A percentile compares a stretch with the other conserved stretches of the same genome.
Evolutionary conservation across 345 rosid species (phyloP).

Genomic region (Gossypium mustelinum): DNA sequence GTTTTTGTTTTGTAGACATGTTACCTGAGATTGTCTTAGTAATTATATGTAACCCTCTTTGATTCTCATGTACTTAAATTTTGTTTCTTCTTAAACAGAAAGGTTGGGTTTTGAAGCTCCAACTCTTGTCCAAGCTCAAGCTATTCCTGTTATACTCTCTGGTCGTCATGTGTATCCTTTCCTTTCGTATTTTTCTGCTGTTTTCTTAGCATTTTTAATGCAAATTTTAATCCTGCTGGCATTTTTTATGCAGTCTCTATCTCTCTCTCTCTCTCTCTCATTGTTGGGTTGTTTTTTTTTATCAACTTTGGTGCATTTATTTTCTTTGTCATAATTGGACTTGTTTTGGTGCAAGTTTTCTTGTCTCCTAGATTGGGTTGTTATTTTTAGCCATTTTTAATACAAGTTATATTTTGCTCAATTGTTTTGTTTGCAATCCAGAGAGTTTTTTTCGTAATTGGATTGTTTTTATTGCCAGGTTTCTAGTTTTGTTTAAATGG

Average conservation of each 20-base stretch:
- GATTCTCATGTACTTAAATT: neutral
- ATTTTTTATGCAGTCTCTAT: neutral
- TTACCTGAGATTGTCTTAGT: neutral
- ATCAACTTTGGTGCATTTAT: neutral
- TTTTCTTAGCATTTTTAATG: neutral
- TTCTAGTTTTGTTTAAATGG: constrained; percentile 1
- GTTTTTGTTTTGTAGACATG: neutral
- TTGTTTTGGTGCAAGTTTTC: neutral
- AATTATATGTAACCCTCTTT: neutral
- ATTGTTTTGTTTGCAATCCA: neutral
- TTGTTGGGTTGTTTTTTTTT: neutral
- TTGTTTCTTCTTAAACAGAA: constrained; percentile 36
- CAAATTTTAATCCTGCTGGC: neutral
- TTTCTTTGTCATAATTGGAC: neutral
- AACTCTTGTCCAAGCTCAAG: constrained; percentile 81
- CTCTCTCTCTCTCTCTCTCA: neutral
- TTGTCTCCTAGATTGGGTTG: neutral
- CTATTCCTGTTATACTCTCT: constrained; percentile 88
- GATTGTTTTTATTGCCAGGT: neutral
- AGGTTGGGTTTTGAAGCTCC: constrained; percentile 84
- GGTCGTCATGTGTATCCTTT: constrained; percentile 88
- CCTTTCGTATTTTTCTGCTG: neutral
- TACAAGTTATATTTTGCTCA: neutral
- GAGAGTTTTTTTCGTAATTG: neutral
- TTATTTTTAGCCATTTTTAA: neutral